Conservation (phyloP, 1,139 yeast genomes). For the Pichia sp. region DNA sequence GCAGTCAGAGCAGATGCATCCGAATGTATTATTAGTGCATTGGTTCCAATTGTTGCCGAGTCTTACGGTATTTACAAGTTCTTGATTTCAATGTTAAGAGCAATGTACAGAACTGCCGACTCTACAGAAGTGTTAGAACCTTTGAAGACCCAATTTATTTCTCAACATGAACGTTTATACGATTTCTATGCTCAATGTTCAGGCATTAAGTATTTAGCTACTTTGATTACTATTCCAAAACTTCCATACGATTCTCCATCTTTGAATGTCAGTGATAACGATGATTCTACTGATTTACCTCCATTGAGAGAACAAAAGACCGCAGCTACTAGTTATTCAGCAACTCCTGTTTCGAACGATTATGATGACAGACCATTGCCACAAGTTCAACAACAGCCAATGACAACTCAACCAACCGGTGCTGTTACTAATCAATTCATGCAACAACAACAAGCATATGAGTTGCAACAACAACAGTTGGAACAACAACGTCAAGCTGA, state of each 20-base stretch:
- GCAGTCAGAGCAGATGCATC: constrained; percentile 43
- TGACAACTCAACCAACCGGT: constrained; percentile 39
- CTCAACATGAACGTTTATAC: constrained; percentile 78
- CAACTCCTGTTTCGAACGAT: constrained; percentile 5
- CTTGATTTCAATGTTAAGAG: constrained; percentile 86
- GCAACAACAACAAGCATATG: constrained; percentile 40
- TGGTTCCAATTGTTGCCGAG: constrained; percentile 92
- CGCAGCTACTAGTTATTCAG: constrained; percentile 24
- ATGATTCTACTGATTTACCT: constrained; percentile 16
- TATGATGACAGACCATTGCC: constrained; percentile 10
- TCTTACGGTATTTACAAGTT: constrained; percentile 92
- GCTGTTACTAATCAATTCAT: constrained; percentile 21
- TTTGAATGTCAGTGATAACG: constrained; percentile 48
- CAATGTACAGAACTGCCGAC: constrained; percentile 64
- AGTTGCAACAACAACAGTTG: constrained; percentile 50
- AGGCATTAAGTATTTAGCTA: constrained; percentile 76
- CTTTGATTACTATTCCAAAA: constrained; percentile 84
- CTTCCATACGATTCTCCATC: constrained; percentile 70
- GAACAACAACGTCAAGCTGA: constrained; percentile 50
- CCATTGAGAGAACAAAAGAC: constrained; percentile 20
- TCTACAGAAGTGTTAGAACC: constrained; percentile 79
- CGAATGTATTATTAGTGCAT: constrained; percentile 82
- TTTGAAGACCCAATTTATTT: constrained; percentile 64
- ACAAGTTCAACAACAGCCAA: constrained; percentile 33
- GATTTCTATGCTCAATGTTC: constrained; percentile 93